Evolutionary conservation across 805 yeast species (phyloP).

Genomic region (Cyberlindnera bimundalis): DNA sequence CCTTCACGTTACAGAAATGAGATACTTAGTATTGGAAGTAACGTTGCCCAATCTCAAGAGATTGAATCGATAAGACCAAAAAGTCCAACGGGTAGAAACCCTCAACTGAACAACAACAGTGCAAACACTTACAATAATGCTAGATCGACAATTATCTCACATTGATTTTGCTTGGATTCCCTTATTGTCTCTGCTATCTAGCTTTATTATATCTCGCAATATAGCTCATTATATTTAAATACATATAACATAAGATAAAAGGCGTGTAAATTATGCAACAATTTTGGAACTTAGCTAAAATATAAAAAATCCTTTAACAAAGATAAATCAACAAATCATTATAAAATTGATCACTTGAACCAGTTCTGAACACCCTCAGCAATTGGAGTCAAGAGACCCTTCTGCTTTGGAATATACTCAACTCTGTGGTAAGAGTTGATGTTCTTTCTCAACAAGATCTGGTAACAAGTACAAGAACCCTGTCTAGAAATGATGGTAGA

Average conservation of each 20-base stretch:
- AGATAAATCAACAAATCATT: not conserved
- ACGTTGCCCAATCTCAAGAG: slow-evolving; percentile 65
- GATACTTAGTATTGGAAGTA: slow-evolving; percentile 42
- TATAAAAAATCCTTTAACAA: not conserved
- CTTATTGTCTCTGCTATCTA: too few relatives aligned
- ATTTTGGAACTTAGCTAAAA: too few relatives aligned
- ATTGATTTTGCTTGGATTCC: too few relatives aligned
- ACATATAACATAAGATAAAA: too few relatives aligned
- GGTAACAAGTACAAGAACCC: slow-evolving; percentile 90
- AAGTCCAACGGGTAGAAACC: slow-evolving; percentile 49
- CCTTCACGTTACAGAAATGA: slow-evolving; percentile 44
- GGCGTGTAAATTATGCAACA: too few relatives aligned
- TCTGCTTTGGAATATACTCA: slow-evolving; percentile 75
- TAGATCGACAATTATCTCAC: not conserved
- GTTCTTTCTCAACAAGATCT: slow-evolving; percentile 87
- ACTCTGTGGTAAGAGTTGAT: slow-evolving; percentile 79
- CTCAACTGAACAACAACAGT: slow-evolving; percentile 7
- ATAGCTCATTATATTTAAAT: too few relatives aligned
- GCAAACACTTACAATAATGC: not conserved
- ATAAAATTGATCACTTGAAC: slow-evolving; percentile 39
- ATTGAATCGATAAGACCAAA: slow-evolving; percentile 82
- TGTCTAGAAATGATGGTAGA: slow-evolving; percentile 87
- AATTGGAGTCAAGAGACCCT: slow-evolving; percentile 62
- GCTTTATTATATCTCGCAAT: too few relatives aligned
- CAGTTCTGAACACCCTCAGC: slow-evolving; percentile 49